Conservation (phyloP, 176 grass and related monocot species). For the Canna indica region DNA sequence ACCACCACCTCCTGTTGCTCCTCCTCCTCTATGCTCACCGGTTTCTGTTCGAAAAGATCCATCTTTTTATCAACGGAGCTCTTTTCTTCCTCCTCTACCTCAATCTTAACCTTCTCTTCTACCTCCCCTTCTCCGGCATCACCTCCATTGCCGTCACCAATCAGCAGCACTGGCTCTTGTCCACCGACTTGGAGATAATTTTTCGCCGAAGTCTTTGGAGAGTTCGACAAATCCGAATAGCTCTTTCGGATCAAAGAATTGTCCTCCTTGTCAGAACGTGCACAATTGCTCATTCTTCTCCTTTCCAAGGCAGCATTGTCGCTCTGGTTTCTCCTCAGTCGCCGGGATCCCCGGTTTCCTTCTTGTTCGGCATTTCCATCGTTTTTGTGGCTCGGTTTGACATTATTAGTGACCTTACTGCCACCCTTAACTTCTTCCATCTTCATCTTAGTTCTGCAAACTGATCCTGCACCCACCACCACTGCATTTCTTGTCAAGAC, state of each 20-base stretch:
- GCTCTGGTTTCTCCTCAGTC: conserved; percentile 66
- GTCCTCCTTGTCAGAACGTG: conserved; percentile 33
- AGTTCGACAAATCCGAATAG: conserved; percentile 28
- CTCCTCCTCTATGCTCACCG: conserved; percentile 19
- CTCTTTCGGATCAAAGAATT: conserved; percentile 22
- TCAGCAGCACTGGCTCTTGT: conserved; percentile 14
- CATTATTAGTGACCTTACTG: conserved; percentile 80
- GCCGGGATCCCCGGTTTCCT: conserved; percentile 44
- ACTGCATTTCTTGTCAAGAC: conserved; percentile 25
- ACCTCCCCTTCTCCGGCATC: conserved; percentile 21
- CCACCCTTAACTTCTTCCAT: conserved; percentile 87
- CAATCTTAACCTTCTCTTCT: conserved; percentile 8
- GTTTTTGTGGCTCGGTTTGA: conserved; percentile 2
- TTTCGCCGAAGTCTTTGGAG: conserved; percentile 18
- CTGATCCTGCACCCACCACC: conserved; percentile 27
- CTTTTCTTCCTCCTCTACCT: conserved; percentile 27
- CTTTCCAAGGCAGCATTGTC: conserved; percentile 23
- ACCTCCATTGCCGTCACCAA: conserved; percentile 10
- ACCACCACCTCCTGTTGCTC: conserved; percentile 25
- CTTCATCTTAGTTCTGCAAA: conserved; percentile 68
- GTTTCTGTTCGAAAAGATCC: conserved; percentile 18
- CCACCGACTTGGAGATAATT: conserved; percentile 24
- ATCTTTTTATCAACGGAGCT: conserved; percentile 40
- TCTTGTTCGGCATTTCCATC: conserved; percentile 51
- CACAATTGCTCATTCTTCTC: conserved; percentile 68